These are phyloP conservation scores for Oenanthe sinensis DNA, from an alignment of 129 eudicot genomes.

Conservation along the genomic window DNA sequence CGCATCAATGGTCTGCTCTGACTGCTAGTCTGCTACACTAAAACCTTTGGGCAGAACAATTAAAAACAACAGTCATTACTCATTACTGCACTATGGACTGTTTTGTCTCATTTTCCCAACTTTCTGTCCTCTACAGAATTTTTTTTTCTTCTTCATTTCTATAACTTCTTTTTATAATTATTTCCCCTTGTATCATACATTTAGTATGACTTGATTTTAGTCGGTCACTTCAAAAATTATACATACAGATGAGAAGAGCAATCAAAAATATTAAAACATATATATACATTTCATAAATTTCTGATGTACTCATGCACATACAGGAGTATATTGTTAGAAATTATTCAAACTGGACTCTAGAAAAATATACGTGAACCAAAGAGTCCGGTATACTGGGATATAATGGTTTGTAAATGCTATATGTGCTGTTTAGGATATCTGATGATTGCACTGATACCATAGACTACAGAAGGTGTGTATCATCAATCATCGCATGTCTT, in stretches of 20 bases:
- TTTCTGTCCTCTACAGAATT: neutral
- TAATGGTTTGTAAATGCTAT: neutral
- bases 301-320: neutral
- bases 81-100: neutral
- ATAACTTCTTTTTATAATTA: neutral
- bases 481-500: neutral
- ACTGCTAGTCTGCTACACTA: neutral
- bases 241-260: neutral
- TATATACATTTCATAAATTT: neutral
- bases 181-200: neutral
- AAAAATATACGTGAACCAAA: neutral
- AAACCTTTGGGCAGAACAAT: neutral
- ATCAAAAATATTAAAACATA: neutral
- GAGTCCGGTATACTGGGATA: neutral
- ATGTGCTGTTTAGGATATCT: neutral
- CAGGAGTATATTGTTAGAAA: neutral
- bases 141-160: neutral
- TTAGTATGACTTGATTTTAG: neutral
- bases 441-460: neutral
- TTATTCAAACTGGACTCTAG: neutral
- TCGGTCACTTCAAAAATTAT: neutral
- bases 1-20: neutral
- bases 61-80: neutral
- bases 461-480: slow-evolving; percentile 4
- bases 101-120: neutral